Percentiles rank a stretch among this genome's conserved stretches.
These are phyloP conservation scores for Lepidopterella palustris DNA, from an alignment of 495 filamentous ascomycete species.

Conservation along the genomic window DNA sequence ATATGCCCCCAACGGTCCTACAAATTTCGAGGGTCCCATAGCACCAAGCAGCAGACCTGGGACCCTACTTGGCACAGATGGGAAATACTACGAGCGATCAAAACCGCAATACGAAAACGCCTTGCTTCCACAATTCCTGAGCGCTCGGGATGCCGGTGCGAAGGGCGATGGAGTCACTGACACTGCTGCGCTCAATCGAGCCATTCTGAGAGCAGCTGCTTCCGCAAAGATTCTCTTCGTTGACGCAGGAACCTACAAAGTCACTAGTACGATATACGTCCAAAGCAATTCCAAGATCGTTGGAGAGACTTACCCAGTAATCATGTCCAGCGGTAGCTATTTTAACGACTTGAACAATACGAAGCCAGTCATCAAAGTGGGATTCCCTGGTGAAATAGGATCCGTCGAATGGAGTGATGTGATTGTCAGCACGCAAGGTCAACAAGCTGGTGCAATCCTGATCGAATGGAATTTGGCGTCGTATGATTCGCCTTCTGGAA, in stretches of 20 bases:
- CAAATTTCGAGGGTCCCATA: conserved; percentile 21
- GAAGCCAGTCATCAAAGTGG: conserved; percentile 39
- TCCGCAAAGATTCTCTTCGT: conserved; percentile 32
- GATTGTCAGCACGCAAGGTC: conserved; percentile 42
- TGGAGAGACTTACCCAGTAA: conserved; percentile 48
- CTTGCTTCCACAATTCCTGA: conserved; percentile 22
- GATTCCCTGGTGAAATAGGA: conserved; percentile 33
- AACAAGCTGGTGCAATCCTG: conserved; percentile 35
- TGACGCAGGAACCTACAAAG: conserved; percentile 44
- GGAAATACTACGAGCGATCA: conserved; percentile 31
- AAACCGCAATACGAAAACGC: conserved; percentile 36
- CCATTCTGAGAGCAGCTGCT: conserved; percentile 20
- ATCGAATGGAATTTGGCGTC: conserved; percentile 37
- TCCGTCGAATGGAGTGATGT: conserved; percentile 36
- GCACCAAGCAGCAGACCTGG: conserved; percentile 21
- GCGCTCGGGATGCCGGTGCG: conserved; percentile 28
- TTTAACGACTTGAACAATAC: conserved; percentile 35
- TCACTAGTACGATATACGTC: conserved; percentile 51
- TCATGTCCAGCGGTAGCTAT: conserved; percentile 36
- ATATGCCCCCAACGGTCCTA: conserved; percentile 29
- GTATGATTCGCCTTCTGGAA: conserved; percentile 35
- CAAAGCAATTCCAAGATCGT: conserved; percentile 50
- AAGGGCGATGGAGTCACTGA: conserved; percentile 34
- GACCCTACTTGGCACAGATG: conserved; percentile 19
- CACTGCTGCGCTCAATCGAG: conserved; percentile 30